phyloP scores from a whole-genome alignment of 352 stramenopile genomes.

The Phytophthora syringae region DNA sequence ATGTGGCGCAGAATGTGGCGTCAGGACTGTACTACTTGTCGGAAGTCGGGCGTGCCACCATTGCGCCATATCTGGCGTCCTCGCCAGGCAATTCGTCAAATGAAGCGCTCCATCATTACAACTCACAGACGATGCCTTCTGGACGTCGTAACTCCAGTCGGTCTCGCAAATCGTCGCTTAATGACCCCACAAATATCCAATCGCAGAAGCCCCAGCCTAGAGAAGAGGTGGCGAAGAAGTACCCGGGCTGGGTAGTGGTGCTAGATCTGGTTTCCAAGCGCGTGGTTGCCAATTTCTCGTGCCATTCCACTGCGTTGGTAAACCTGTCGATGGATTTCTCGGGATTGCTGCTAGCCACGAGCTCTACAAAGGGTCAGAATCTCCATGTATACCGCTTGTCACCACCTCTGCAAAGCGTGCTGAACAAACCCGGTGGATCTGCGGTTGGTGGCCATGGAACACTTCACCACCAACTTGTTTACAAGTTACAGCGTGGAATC shows the following conservation, averaged over 20 bases:
- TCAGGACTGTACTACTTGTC: slow-evolving; percentile 87
- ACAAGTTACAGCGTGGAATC: slow-evolving; percentile 89
- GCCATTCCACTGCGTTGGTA: slow-evolving; percentile 76
- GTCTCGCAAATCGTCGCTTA: slow-evolving; percentile 25
- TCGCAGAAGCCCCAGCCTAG: slow-evolving; percentile 7
- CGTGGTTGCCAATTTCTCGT: slow-evolving; percentile 77
- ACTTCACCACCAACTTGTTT: slow-evolving; percentile 63
- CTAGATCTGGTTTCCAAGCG: slow-evolving; percentile 68
- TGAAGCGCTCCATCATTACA: slow-evolving; percentile 11
- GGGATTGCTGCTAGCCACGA: slow-evolving; percentile 78
- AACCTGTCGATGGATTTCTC: slow-evolving; percentile 80
- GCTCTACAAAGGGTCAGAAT: slow-evolving; percentile 87
- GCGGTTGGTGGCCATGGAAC: slow-evolving; percentile 23
- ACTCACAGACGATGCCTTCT: slow-evolving; percentile 23
- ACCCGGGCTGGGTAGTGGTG: slow-evolving; percentile 70
- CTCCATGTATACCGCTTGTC: slow-evolving; percentile 85
- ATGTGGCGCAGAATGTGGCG: slow-evolving; percentile 89
- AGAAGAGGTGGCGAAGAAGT: slow-evolving; percentile 33
- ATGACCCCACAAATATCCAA: slow-evolving; percentile 17
- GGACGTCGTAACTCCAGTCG: slow-evolving; percentile 12
- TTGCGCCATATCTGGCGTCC: slow-evolving; percentile 77
- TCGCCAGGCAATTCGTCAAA: slow-evolving; percentile 52
- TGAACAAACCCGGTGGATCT: slow-evolving; percentile 25
- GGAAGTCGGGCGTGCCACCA: slow-evolving; percentile 67
- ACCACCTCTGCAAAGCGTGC: slow-evolving; percentile 56